These are phyloP conservation scores for Metschnikowia reukaufii DNA, from an alignment of 805 yeast genomes.

Conservation along the genomic window DNA sequence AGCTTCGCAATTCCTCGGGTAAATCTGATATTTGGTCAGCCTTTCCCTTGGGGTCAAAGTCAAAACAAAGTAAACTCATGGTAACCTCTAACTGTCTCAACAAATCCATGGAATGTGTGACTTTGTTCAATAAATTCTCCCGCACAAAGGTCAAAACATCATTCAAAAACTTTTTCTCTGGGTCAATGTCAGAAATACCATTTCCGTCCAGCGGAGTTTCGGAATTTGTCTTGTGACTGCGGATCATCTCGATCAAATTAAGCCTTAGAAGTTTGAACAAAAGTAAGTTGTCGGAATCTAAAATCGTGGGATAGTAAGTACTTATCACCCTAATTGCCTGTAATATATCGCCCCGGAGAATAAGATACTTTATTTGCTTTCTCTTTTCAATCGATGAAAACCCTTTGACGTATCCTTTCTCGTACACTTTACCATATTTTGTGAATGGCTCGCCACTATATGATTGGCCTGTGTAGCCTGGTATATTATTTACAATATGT, in stretches of 20 bases:
- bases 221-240: conserved; percentile 37
- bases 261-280: conserved; percentile 73
- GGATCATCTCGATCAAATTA: conserved; percentile 77
- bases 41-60: conserved; percentile 35
- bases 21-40: conserved; percentile 41
- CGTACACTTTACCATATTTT: background rate
- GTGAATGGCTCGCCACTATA: background rate
- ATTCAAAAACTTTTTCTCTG: conserved; percentile 51
- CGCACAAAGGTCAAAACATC: conserved; percentile 59
- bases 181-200: conserved; percentile 5
- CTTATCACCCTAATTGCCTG: conserved; percentile 57
- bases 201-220: conserved; percentile 8
- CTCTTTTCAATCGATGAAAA: conserved; percentile 53
- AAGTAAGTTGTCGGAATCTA: conserved; percentile 61
- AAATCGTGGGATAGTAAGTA: conserved; percentile 58
- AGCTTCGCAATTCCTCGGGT: conserved; percentile 53
- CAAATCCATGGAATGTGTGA: conserved; percentile 55
- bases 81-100: conserved; percentile 76
- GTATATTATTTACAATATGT: background rate
- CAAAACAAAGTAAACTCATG: conserved; percentile 73
- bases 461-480: background rate
- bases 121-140: conserved; percentile 60
- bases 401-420: conserved; percentile 29
- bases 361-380: conserved; percentile 50
- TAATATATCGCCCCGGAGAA: conserved; percentile 61